Conservation (phyloP, 805 yeast genomes). For the Blastobotrys peoriensis region DNA sequence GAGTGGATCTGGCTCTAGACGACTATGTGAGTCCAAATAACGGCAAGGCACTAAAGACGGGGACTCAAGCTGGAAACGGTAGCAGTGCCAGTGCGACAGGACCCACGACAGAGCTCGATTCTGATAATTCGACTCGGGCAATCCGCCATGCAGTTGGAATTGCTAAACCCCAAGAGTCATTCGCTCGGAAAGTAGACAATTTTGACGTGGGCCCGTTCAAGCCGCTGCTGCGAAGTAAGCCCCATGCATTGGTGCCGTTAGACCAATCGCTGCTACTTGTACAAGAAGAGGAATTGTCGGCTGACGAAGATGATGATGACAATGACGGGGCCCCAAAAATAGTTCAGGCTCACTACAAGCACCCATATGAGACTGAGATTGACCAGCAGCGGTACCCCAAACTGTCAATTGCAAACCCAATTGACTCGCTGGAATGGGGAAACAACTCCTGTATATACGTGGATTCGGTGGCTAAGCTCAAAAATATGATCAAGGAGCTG, state of each 20-base stretch:
- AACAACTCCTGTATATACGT: slow-evolving; percentile 56
- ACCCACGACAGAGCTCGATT: not conserved
- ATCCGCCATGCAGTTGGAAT: slow-evolving; percentile 26
- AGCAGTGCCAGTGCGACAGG: slow-evolving; percentile 1
- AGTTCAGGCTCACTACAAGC: slow-evolving; percentile 52
- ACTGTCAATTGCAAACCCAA: slow-evolving; percentile 39
- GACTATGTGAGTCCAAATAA: too few species aligned
- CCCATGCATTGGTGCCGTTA: slow-evolving; percentile 55
- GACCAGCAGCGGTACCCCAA: slow-evolving; percentile 62
- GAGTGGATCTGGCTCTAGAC: slow-evolving; percentile 65
- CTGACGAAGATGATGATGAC: slow-evolving; percentile 21
- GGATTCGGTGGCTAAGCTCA: slow-evolving; percentile 48
- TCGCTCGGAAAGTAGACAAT: slow-evolving; percentile 58
- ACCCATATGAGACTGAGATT: slow-evolving; percentile 80
- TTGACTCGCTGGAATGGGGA: slow-evolving; percentile 59
- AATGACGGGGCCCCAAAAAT: slow-evolving; percentile 31
- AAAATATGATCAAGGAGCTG: slow-evolving; percentile 50
- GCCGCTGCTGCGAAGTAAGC: slow-evolving; percentile 68
- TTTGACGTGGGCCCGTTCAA: slow-evolving; percentile 64
- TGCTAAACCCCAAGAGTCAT: slow-evolving; percentile 64
- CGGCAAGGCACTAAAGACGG: slow-evolving; percentile 17
- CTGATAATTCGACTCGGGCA: slow-evolving; percentile 19
- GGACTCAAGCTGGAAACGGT: slow-evolving; percentile 14
- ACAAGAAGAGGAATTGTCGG: slow-evolving; percentile 15
- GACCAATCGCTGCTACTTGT: slow-evolving; percentile 44